These are phyloP conservation scores for Benincasa hispida DNA, from an alignment of 306 rosid genomes.

Conservation along the genomic window DNA sequence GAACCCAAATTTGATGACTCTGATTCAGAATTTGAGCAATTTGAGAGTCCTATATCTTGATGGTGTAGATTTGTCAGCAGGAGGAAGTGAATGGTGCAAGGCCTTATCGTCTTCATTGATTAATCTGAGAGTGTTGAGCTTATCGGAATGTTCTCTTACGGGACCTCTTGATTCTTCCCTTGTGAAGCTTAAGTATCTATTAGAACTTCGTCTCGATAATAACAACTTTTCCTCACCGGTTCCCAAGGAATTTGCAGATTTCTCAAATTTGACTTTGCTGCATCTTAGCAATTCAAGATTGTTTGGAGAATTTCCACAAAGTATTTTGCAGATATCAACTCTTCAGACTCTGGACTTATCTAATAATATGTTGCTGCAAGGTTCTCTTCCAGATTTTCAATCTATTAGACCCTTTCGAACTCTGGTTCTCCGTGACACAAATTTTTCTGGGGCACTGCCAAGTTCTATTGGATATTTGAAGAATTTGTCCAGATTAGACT, in stretches of 20 bases:
- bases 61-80: conserved; percentile 25
- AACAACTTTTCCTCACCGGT: conserved; percentile 11
- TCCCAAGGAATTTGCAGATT: conserved; percentile 10
- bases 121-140: conserved; percentile 18
- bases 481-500: conserved; percentile 6
- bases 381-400: conserved; percentile 17
- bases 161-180: conserved; percentile 17
- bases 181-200: conserved; percentile 11
- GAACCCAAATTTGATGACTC: conserved; percentile 7
- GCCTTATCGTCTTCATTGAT: conserved; percentile 16
- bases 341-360: conserved; percentile 4
- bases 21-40: conserved; percentile 11
- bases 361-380: neutral
- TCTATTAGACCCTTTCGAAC: neutral
- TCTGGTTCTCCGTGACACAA: neutral
- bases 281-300: neutral
- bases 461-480: conserved; percentile 13
- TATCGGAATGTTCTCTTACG: conserved; percentile 5
- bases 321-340: conserved; percentile 11
- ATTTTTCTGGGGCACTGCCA: conserved; percentile 15
- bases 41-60: conserved; percentile 30
- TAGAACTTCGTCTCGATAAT: neutral
- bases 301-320: conserved; percentile 7
- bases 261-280: conserved; percentile 15
- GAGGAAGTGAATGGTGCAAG: conserved; percentile 33